Evolutionary conservation across 2,329 filamentous ascomycete species (phyloP).

Genomic region (Exophiala alcalophila): DNA sequence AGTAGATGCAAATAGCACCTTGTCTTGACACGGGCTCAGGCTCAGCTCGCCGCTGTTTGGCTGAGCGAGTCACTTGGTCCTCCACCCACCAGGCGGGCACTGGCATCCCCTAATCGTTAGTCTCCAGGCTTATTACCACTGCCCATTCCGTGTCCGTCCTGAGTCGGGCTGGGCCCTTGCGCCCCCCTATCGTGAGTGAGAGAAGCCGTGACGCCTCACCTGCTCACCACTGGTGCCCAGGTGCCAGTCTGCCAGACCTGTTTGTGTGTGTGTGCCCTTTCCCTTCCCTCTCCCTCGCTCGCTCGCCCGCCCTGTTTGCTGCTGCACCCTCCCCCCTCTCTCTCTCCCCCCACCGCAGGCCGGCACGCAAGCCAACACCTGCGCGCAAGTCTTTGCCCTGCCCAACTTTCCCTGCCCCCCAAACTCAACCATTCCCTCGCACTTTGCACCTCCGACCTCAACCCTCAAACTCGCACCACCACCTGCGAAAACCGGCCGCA

Average conservation of each 20-base stretch:
- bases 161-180: too few relatives aligned
- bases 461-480: slow-evolving; percentile 7
- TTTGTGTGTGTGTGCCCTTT: not conserved
- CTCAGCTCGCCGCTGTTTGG: too few relatives aligned
- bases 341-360: slow-evolving; percentile 2
- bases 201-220: too few relatives aligned
- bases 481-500: slow-evolving; percentile 13
- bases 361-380: slow-evolving; percentile 3
- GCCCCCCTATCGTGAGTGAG: too few relatives aligned
- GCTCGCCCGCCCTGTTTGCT: too few relatives aligned
- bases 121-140: slow-evolving; percentile 2
- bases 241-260: not conserved
- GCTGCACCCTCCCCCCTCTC: too few relatives aligned
- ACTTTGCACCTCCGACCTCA: slow-evolving; percentile 6
- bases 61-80: too few relatives aligned
- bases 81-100: not conserved
- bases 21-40: not conserved
- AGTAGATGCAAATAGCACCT: too few relatives aligned
- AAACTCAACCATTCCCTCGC: slow-evolving; percentile 10
- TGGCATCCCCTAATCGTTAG: too few relatives aligned
- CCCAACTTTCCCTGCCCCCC: slow-evolving; percentile 7
- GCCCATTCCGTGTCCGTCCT: too few relatives aligned
- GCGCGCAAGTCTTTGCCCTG: slow-evolving; percentile 2
- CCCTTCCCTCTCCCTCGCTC: not conserved
- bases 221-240: not conserved